phyloP scores from a whole-genome alignment of 345 rosid genomes.

The Clarkia xantiana region DNA sequence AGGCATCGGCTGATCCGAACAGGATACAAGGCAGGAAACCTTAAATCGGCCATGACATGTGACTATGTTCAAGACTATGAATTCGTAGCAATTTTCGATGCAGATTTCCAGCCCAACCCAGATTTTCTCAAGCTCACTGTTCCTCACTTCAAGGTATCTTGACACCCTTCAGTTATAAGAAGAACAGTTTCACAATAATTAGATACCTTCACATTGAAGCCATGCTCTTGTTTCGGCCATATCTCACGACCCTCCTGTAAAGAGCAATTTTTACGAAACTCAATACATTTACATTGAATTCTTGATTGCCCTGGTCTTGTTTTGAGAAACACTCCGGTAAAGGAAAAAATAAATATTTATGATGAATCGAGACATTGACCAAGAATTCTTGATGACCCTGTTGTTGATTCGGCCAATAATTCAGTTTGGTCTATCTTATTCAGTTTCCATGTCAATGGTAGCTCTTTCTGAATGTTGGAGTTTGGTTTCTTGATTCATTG shows the following conservation, averaged over 20 bases:
- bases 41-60: conserved; percentile 79
- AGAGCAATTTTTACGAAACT: no score
- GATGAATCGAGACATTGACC: not conserved
- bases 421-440: no score
- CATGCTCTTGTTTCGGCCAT: no score
- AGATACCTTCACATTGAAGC: not conserved
- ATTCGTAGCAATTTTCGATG: conserved; percentile 66
- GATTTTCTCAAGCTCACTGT: conserved; percentile 63
- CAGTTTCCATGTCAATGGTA: no score
- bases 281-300: not conserved
- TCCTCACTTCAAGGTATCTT: conserved; percentile 71
- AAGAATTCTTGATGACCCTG: conserved; percentile 1
- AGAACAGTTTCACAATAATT: no score
- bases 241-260: no score
- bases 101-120: conserved; percentile 77
- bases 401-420: conserved; percentile 1
- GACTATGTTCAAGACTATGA: conserved; percentile 74
- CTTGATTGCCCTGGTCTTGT: conserved; percentile 2
- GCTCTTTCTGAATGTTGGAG: no score
- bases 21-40: conserved; percentile 90
- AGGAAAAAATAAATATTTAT: no score
- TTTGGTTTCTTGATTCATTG: no score
- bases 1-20: conserved; percentile 73
- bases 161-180: no score
- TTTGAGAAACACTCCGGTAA: no score